Conservation (phyloP, 1,284 basidiomycete genomes). For the Rhodotorula glutinis region DNA sequence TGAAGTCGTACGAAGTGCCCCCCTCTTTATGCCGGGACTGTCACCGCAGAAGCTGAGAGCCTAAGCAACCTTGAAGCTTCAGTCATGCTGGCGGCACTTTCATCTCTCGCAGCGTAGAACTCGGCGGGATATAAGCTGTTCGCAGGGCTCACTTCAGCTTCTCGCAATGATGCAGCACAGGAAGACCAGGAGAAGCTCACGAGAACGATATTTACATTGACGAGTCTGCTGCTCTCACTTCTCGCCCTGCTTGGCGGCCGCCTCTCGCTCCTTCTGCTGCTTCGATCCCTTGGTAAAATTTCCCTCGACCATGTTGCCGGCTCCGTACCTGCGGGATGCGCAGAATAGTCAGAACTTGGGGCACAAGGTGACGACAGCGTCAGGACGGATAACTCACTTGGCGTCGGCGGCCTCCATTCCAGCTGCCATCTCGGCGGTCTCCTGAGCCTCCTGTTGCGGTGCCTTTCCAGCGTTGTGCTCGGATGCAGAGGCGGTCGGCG, state of each 20-base stretch:
- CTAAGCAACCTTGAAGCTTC: too few relatives aligned
- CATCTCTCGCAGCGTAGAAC: too few relatives aligned
- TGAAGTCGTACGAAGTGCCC: background rate
- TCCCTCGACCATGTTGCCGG: slow-evolving; percentile 3
- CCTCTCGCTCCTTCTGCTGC: slow-evolving; percentile 5
- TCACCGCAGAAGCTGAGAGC: too few relatives aligned
- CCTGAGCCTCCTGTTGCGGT: slow-evolving; percentile 5
- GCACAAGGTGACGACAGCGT: too few relatives aligned
- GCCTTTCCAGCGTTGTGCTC: slow-evolving; percentile 17
- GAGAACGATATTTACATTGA: background rate
- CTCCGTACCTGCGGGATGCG: background rate
- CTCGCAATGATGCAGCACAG: too few relatives aligned
- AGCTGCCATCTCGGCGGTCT: slow-evolving; percentile 5
- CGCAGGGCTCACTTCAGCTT: too few relatives aligned
- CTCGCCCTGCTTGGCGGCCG: slow-evolving; percentile 15
- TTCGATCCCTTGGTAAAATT: slow-evolving; percentile 11
- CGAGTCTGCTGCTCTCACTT: background rate
- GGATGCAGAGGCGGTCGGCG: background rate
- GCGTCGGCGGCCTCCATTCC: slow-evolving; percentile 12
- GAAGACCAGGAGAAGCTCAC: background rate
- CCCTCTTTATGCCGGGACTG: too few relatives aligned
- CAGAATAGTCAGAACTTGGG: too few relatives aligned
- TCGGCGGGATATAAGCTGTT: too few relatives aligned
- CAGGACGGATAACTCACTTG: background rate
- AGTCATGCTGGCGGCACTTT: too few relatives aligned